Percentiles rank a stretch among this genome's conserved stretches.
Conservation (phyloP, 202 grass and related monocot species). For the Carex sylvatica region DNA sequence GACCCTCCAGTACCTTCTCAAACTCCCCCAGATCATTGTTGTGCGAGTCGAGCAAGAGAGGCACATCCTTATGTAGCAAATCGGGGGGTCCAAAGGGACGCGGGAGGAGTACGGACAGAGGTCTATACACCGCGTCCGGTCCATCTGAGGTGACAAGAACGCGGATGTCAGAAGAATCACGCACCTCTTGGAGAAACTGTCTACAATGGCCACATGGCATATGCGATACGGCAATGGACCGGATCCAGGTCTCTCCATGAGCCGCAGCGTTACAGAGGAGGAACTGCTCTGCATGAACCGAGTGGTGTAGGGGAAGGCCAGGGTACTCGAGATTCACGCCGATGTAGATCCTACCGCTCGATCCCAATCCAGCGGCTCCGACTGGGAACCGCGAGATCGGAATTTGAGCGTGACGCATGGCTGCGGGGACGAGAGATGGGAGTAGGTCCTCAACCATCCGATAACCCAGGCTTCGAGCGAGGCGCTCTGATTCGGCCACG, state of each 20-base stretch:
- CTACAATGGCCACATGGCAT: slow-evolving; percentile 98
- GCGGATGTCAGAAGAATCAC: slow-evolving; percentile 62
- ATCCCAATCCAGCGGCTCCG: slow-evolving; percentile 78
- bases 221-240: slow-evolving; percentile 85
- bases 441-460: slow-evolving; percentile 69
- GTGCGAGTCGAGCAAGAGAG: slow-evolving; percentile 82
- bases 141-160: slow-evolving; percentile 80
- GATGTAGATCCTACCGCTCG: slow-evolving; percentile 72
- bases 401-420: slow-evolving; percentile 44
- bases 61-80: slow-evolving; percentile 56
- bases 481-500: slow-evolving; percentile 51
- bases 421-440: slow-evolving; percentile 61
- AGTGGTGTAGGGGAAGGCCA: slow-evolving; percentile 58
- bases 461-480: slow-evolving; percentile 44
- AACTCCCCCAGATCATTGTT: slow-evolving; percentile 47
- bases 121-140: slow-evolving; percentile 50
- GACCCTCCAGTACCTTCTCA: not conserved
- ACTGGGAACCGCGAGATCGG: slow-evolving; percentile 81
- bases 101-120: slow-evolving; percentile 65
- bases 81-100: slow-evolving; percentile 76
- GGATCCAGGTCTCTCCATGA: slow-evolving; percentile 57
- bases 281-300: slow-evolving; percentile 93
- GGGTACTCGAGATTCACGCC: slow-evolving; percentile 94
- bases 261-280: slow-evolving; percentile 76
- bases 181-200: slow-evolving; percentile 97